Evolutionary conservation across 148 eudicot species (phyloP), one percentile per base, ranked within the genome.

Genomic region (Spergularia bocconei): DNA sequence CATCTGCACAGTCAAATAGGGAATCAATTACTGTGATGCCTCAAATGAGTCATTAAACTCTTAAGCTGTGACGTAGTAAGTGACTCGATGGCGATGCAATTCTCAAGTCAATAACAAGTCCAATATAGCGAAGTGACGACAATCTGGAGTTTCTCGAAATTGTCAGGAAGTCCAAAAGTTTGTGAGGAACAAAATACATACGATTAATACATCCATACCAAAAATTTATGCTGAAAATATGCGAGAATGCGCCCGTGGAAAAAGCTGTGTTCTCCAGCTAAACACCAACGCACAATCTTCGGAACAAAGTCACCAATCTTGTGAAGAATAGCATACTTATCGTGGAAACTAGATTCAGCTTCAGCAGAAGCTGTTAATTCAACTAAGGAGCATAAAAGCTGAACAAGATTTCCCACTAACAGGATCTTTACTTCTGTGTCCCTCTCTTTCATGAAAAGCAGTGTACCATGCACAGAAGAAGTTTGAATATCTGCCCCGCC

Each of bases 181-280:
- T 12, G 52, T 10, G 52, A 56, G 21, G 23, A 44, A 12, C 75
- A 36, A 44, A 50, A 59, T 20, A 65, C 17, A 71, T 53, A 67
- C 2, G 3, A 29, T 29, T 29, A 1, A 29, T 29, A 29, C 61
- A 67, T 56, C 13, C 82, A 55, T 90, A 94, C 98, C 98, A 90
- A 78, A 66, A 87, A 74, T 83, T 95, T 95, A 84, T 95, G 98
- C 84, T 82, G 87, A 63, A 95, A 81, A 82, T 90, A 95, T 69
- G 81, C 85, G 81, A 80, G 76, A 60, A 87, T 77, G 70, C 77
- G 73, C 20, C 38, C 7, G 51, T 77, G 47, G 36, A 69, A 60
- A 47, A 12, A 66, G 39, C 71, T 76, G 63, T 70, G 84, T 64
- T 75, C 83, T 77, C 71, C 61, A 44, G 72, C 72, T 66, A 83